Evolutionary conservation across 768 basidiomycete species (phyloP).

Genomic region (Tricholoma matsutake): DNA sequence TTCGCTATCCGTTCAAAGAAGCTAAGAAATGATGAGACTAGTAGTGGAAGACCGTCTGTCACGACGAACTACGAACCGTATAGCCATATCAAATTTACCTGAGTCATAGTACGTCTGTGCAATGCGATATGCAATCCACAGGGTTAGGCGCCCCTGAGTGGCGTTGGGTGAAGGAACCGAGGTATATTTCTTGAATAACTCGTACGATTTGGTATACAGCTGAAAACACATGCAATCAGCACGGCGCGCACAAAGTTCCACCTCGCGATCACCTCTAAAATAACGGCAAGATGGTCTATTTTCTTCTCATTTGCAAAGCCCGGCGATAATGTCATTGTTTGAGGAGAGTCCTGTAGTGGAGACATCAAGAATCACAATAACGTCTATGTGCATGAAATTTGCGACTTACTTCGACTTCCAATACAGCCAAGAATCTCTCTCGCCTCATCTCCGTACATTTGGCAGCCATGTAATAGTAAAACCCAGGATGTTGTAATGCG

Average conservation of each 20-base stretch:
- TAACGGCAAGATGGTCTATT: conserved; percentile 80
- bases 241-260: not conserved
- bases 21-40: conserved; percentile 36
- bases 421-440: conserved; percentile 58
- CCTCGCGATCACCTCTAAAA: conserved; percentile 66
- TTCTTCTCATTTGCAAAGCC: conserved; percentile 89
- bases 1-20: conserved; percentile 93
- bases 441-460: conserved; percentile 77
- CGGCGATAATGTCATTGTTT: conserved; percentile 45
- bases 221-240: conserved; percentile 26
- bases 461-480: conserved; percentile 89
- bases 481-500: conserved; percentile 87
- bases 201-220: conserved; percentile 94
- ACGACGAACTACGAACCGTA: conserved; percentile 54
- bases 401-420: conserved; percentile 53
- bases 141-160: conserved; percentile 74
- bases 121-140: conserved; percentile 91
- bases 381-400: not conserved
- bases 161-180: conserved; percentile 36
- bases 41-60: not conserved
- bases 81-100: conserved; percentile 82
- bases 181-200: conserved; percentile 81
- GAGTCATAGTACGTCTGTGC: conserved; percentile 81
- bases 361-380: not conserved
- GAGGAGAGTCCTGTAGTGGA: conserved; percentile 29